These are phyloP conservation scores for Alternaria incomplexa DNA, from an alignment of 2,329 filamentous ascomycete species.

Conservation along the genomic window DNA sequence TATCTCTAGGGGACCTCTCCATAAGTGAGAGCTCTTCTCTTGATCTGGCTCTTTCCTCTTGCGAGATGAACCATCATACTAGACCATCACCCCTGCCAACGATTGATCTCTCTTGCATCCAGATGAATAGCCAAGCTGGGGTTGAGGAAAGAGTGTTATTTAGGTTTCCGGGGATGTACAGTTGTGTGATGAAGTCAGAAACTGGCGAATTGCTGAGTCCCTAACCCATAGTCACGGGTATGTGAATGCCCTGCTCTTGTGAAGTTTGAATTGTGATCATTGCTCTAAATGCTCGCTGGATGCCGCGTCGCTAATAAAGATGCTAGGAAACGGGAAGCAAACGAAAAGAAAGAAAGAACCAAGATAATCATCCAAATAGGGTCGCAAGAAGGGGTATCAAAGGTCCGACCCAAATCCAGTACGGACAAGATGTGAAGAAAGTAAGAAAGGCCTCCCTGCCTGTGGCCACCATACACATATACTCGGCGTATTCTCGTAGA, in stretches of 20 bases:
- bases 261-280: not conserved
- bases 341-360: not conserved
- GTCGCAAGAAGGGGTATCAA: slow-evolving; percentile 37
- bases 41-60: no score
- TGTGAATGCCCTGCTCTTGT: not conserved
- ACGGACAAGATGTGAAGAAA: slow-evolving; percentile 4
- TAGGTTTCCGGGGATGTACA: no score
- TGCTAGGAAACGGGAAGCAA: not conserved
- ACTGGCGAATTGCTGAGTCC: not conserved
- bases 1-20: no score
- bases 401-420: slow-evolving; percentile 30
- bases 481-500: not conserved
- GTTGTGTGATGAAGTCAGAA: no score
- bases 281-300: not conserved
- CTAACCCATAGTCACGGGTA: not conserved
- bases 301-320: not conserved
- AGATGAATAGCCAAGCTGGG: not conserved
- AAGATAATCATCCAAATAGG: not conserved
- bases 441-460: not conserved
- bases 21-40: no score
- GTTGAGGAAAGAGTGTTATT: no score
- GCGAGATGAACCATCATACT: not conserved
- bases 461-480: not conserved
- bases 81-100: no score
- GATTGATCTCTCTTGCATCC: no score